A percentile compares a stretch with the other conserved stretches of the same genome.
Conservation (phyloP, 352 stramenopile species). For the Globisporangium mamillatum region DNA sequence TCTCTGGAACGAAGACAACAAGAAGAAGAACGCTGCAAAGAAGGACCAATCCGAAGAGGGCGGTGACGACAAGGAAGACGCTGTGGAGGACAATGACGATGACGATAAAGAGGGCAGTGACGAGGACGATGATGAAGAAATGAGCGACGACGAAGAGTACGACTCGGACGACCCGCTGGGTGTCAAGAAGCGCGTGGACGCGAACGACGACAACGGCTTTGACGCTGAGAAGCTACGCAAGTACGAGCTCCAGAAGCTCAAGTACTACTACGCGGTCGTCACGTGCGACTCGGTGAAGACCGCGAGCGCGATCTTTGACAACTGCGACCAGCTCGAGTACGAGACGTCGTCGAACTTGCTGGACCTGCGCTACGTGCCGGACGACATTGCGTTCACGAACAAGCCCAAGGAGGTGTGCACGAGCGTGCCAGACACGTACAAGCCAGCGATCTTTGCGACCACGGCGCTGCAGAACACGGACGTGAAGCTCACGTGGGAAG, state of each 20-base stretch:
- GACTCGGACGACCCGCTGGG: constrained; percentile 73
- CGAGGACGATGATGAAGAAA: constrained; percentile 16
- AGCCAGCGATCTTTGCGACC: constrained; percentile 93
- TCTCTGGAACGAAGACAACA: constrained; percentile 55
- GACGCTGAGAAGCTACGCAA: constrained; percentile 94
- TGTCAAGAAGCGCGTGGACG: constrained; percentile 58
- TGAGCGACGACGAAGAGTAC: constrained; percentile 42
- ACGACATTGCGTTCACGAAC: constrained; percentile 88
- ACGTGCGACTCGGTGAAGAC: constrained; percentile 91
- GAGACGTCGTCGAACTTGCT: constrained; percentile 94
- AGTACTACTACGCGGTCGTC: constrained; percentile 98
- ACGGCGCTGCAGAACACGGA: constrained; percentile 90
- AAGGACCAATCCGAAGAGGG: constrained; percentile 18
- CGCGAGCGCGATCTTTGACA: constrained; percentile 92
- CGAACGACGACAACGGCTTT: constrained; percentile 75
- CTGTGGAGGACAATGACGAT: constrained; percentile 21
- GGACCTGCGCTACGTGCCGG: constrained; percentile 94
- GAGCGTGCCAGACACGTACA: constrained; percentile 91
- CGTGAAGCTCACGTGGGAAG: constrained; percentile 95
- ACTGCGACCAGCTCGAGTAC: constrained; percentile 97
- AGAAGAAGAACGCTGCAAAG: constrained; percentile 20
- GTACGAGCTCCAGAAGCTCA: constrained; percentile 97
- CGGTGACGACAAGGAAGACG: constrained; percentile 21
- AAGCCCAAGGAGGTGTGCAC: constrained; percentile 83
- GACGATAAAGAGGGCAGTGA: constrained; percentile 16